These are phyloP conservation scores for Ogataea thermomethanolica DNA, from an alignment of 805 yeast genomes.

Conservation along the genomic window DNA sequence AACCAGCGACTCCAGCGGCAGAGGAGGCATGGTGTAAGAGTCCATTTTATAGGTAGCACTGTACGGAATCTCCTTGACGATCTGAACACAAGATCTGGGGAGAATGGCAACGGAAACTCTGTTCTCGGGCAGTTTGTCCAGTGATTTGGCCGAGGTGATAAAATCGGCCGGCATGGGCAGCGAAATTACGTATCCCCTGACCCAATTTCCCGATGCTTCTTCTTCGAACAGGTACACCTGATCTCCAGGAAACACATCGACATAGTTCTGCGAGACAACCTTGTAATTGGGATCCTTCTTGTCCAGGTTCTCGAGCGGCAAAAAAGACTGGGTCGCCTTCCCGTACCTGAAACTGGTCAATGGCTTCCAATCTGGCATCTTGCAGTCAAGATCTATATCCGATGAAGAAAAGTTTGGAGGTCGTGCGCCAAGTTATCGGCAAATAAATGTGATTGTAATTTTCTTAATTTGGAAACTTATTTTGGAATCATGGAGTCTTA, in stretches of 20 bases:
- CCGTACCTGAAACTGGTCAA: constrained; percentile 44
- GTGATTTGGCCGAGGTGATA: constrained; percentile 54
- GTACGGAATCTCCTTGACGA: constrained; percentile 36
- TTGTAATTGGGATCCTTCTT: constrained; percentile 10
- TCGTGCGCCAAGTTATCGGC: constrained; percentile 2
- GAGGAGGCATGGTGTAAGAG: constrained; percentile 40
- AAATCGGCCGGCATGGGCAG: constrained; percentile 71
- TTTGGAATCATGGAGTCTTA: constrained; percentile 7
- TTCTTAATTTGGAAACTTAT: constrained; percentile 7
- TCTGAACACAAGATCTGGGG: constrained; percentile 53
- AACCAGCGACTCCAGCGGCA: constrained; percentile 47
- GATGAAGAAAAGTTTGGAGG: constrained; percentile 4
- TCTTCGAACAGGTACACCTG: constrained; percentile 71
- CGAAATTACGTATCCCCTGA: constrained; percentile 68
- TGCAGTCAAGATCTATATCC: background rate
- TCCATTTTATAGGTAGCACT: constrained; percentile 10
- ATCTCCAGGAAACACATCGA: constrained; percentile 70
- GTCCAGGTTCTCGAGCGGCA: constrained; percentile 38
- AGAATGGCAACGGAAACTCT: constrained; percentile 53
- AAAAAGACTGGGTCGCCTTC: constrained; percentile 40
- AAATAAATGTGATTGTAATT: background rate
- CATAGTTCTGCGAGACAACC: constrained; percentile 20
- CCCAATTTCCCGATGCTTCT: constrained; percentile 58
- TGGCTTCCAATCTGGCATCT: constrained; percentile 42
- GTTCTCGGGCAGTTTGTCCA: constrained; percentile 60